phyloP scores from a whole-genome alignment of 192 early-diverging fungal genomes.

The Paraglomus occultum region DNA sequence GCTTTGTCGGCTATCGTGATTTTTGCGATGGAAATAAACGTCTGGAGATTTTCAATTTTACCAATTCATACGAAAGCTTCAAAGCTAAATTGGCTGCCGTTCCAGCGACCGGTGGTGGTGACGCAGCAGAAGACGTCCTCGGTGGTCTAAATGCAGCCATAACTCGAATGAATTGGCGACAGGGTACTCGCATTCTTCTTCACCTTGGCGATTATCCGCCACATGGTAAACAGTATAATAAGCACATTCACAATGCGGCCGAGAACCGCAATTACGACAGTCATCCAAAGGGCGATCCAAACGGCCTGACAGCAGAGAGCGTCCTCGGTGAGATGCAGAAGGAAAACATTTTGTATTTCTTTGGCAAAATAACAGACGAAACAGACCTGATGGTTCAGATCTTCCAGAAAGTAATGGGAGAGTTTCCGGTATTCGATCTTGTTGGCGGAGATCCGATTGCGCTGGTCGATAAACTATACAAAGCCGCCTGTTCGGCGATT shows the following conservation, averaged over 20 bases:
- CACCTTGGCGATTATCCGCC: slow-evolving; percentile 31
- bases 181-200: slow-evolving; percentile 20
- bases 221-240: slow-evolving; percentile 18
- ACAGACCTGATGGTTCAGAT: slow-evolving; percentile 25
- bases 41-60: slow-evolving; percentile 3
- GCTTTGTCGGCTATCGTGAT: slow-evolving; percentile 29
- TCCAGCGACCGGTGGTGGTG: slow-evolving; percentile 18
- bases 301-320: slow-evolving; percentile 23
- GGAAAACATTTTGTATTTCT: slow-evolving; percentile 23
- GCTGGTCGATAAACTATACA: background rate
- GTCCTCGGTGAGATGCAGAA: slow-evolving; percentile 18
- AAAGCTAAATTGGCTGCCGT: slow-evolving; percentile 1
- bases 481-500: slow-evolving; percentile 8
- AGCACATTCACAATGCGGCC: background rate
- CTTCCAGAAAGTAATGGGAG: slow-evolving; percentile 23
- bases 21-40: background rate
- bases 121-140: slow-evolving; percentile 19
- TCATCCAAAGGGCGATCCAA: slow-evolving; percentile 28
- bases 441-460: slow-evolving; percentile 13
- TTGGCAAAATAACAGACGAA: slow-evolving; percentile 25
- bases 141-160: slow-evolving; percentile 29
- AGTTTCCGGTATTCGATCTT: slow-evolving; percentile 26
- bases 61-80: background rate
- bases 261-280: background rate
- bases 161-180: slow-evolving; percentile 3